Evolutionary conservation across 257 asterid genomes (phyloP).

Genomic region (Echium plantagineum): DNA sequence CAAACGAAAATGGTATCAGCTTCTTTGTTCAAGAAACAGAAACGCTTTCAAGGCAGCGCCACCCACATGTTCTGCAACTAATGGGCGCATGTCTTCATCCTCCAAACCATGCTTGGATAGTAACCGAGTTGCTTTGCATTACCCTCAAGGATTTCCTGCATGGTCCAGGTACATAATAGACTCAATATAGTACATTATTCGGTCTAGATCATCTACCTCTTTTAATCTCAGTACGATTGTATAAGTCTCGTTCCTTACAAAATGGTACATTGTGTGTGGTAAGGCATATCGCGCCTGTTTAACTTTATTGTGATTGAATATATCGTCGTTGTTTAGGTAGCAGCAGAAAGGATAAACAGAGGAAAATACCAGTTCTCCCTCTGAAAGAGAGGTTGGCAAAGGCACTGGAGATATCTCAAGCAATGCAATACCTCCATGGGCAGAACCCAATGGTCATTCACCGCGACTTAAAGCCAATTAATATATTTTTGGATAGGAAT

Average conservation of each 20-base stretch:
- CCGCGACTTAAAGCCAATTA: slow-evolving; percentile 26
- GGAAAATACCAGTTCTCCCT: slow-evolving; percentile 36
- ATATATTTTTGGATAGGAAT: slow-evolving; percentile 55
- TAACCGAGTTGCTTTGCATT: slow-evolving; percentile 41
- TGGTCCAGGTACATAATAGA: slow-evolving; percentile 26
- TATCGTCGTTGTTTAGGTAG: slow-evolving; percentile 9
- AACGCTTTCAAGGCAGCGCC: slow-evolving; percentile 54
- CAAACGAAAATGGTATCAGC: slow-evolving; percentile 40
- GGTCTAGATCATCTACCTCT: too few species aligned
- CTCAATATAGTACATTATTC: neutral
- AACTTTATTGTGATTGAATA: too few species aligned
- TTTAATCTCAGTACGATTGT: too few species aligned
- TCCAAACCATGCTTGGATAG: slow-evolving; percentile 57
- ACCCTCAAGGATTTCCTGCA: slow-evolving; percentile 57
- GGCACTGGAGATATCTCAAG: slow-evolving; percentile 62
- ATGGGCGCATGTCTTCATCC: slow-evolving; percentile 66
- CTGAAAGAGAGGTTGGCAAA: slow-evolving; percentile 38
- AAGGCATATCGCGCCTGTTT: too few species aligned
- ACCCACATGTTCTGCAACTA: slow-evolving; percentile 57
- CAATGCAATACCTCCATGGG: slow-evolving; percentile 74
- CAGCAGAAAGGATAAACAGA: slow-evolving; percentile 26
- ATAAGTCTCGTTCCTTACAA: too few species aligned
- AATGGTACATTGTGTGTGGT: too few species aligned
- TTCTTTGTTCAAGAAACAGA: slow-evolving; percentile 73
- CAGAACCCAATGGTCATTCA: slow-evolving; percentile 18